Evolutionary conservation across 139 green algal genomes (phyloP), one percentile per base, ranked within the genome.

Genomic region (Diplosphaera chodatii): DNA sequence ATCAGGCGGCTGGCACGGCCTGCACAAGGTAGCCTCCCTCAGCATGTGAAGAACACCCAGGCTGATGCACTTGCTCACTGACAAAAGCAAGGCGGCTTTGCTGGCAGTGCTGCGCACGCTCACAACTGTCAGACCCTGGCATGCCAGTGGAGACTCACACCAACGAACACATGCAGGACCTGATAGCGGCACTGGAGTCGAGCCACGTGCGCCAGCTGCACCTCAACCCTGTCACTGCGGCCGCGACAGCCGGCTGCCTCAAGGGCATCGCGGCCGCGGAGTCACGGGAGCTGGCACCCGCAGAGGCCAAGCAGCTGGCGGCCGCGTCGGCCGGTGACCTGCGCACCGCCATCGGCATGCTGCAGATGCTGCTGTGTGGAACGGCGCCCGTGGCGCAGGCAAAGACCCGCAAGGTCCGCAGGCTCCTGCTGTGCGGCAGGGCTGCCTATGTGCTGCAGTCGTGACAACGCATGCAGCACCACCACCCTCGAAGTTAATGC

Each of bases 141-240:
- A n/a, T n/a, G n/a, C n/a, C n/a, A n/a, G n/a, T n/a, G n/a, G n/a
- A n/a, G n/a, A n/a, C n/a, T n/a, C n/a, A n/a, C n/a, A n/a, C n/a
- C n/a, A n/a, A n/a, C n/a, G n/a, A n/a, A n/a, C n/a, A n/a, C n/a
- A n/a, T n/a, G 29, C 78, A 93, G 85, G 86, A 91, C 25, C 37
- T 93, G 6, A 10, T 84, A 30, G 77, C 68, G 0, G 80, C 72
- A n/a, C 74, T 92, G 23, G 74, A 90, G 16, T 33, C 68, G 3
- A 68, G 63, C 0, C 78, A 78, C 0, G 86, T 83, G 1, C 32
- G 29, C 20, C 74, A 71, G 37, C 86, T 94, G 18, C 55, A 55
- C 55, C 90, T 94, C 81, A 94, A 94, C 67, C 74, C 89, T 28
- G 73, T 93, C 64, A 83, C 79, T 4, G 63, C 68, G 4, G 32